Percentiles rank a stretch among this genome's conserved stretches.
Evolutionary conservation across 768 basidiomycete genomes (phyloP).

Genomic region (Leccinellum rugosiceps): DNA sequence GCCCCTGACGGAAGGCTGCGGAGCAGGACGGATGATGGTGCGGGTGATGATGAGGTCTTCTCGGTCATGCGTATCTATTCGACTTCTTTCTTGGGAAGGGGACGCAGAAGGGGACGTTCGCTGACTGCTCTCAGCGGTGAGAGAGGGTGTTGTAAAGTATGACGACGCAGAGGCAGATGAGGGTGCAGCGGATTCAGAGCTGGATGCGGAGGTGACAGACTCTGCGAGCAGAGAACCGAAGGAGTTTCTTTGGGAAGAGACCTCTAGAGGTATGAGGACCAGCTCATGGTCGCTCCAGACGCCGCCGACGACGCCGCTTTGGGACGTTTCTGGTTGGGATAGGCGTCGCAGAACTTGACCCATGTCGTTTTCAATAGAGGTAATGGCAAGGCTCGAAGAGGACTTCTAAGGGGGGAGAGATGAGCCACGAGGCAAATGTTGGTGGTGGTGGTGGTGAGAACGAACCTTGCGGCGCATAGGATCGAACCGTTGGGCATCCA

Average conservation of each 20-base stretch:
- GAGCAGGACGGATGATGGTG: slow-evolving; percentile 36
- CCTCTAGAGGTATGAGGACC: slow-evolving; percentile 31
- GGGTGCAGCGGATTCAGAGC: slow-evolving; percentile 5
- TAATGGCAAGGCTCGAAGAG: slow-evolving; percentile 8
- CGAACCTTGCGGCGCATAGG: slow-evolving; percentile 29
- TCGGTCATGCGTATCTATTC: slow-evolving; percentile 25
- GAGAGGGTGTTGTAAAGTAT: slow-evolving; percentile 21
- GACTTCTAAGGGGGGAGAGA: slow-evolving; percentile 19
- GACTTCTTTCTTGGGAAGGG: slow-evolving; percentile 12
- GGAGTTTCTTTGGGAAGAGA: slow-evolving; percentile 18
- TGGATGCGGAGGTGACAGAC: slow-evolving; percentile 10
- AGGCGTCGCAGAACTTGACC: slow-evolving; percentile 27
- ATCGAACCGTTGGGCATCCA: slow-evolving; percentile 34
- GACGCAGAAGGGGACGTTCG: slow-evolving; percentile 3
- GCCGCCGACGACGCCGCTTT: slow-evolving; percentile 25
- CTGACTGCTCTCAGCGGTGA: slow-evolving; percentile 8
- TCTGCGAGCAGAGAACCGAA: slow-evolving; percentile 14
- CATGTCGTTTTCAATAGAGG: slow-evolving; percentile 20
- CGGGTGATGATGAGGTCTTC: slow-evolving; percentile 35
- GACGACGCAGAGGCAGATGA: slow-evolving; percentile 16
- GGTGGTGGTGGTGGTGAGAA: slow-evolving; percentile 15
- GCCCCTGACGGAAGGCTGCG: slow-evolving; percentile 22
- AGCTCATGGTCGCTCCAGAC: slow-evolving; percentile 35
- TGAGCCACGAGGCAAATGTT: slow-evolving; percentile 20
- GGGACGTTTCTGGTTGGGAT: slow-evolving; percentile 17